phyloP scores from a whole-genome alignment of 495 filamentous ascomycete genomes.

The Aspergillus campestris region DNA sequence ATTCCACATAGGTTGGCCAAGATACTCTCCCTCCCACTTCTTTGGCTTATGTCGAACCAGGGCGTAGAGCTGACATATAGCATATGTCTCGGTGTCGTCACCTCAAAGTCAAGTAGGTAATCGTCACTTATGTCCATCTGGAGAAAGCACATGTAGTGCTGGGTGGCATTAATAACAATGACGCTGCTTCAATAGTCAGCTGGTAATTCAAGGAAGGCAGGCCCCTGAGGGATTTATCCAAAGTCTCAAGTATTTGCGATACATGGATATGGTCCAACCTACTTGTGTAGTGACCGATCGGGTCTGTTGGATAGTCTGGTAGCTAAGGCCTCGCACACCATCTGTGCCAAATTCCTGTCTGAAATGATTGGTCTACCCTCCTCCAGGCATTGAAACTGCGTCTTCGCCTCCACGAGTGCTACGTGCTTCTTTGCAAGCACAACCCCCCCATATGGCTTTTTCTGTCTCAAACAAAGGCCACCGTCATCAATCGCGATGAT shows the following conservation, averaged over 20 bases:
- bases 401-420: slow-evolving; percentile 13
- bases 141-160: slow-evolving; percentile 17
- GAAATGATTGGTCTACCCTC: slow-evolving; percentile 11
- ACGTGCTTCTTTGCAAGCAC: slow-evolving; percentile 2
- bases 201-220: background rate
- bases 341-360: slow-evolving; percentile 10
- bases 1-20: slow-evolving; percentile 9
- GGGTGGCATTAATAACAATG: slow-evolving; percentile 12
- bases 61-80: slow-evolving; percentile 9
- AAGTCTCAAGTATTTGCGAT: no score
- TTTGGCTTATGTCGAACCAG: slow-evolving; percentile 10
- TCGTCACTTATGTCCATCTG: slow-evolving; percentile 10
- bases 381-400: slow-evolving; percentile 11
- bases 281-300: background rate
- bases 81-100: background rate
- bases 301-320: slow-evolving; percentile 2
- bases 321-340: slow-evolving; percentile 12
- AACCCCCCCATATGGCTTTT: slow-evolving; percentile 1
- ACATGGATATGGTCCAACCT: no score
- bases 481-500: slow-evolving; percentile 13
- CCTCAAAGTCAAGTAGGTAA: slow-evolving; percentile 9
- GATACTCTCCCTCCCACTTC: slow-evolving; percentile 4
- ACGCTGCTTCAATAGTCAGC: slow-evolving; percentile 5
- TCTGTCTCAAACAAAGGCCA: slow-evolving; percentile 7
- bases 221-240: no score